phyloP scores from a whole-genome alignment of 768 basidiomycete species.

The Phaffia australis region DNA sequence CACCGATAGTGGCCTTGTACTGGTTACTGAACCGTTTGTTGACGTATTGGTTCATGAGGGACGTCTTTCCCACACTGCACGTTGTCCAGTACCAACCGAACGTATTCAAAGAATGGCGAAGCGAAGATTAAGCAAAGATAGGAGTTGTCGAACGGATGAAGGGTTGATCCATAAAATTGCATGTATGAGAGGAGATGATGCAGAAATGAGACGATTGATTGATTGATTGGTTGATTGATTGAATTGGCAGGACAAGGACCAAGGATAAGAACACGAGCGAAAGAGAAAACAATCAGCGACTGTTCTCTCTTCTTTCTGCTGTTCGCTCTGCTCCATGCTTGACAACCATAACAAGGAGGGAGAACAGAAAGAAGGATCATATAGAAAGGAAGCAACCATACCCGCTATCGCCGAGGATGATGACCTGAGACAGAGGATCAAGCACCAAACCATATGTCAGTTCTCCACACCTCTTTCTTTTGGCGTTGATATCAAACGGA shows the following conservation, averaged over 20 bases:
- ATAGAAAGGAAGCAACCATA: neutral
- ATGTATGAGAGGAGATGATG: constrained; percentile 12
- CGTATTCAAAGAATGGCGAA: constrained; percentile 1
- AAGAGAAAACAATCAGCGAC: too few species aligned
- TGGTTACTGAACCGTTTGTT: constrained; percentile 99
- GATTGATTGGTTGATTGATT: too few species aligned
- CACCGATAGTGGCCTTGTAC: constrained; percentile 79
- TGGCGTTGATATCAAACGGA: constrained; percentile 24
- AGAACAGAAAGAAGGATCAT: neutral
- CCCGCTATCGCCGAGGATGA: constrained; percentile 80
- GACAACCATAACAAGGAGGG: neutral
- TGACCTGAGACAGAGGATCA: constrained; percentile 53
- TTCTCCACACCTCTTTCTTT: constrained; percentile 17
- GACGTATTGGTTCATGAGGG: constrained; percentile 99
- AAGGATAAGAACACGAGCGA: too few species aligned
- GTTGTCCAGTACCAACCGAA: constrained; percentile 12
- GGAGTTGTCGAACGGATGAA: constrained; percentile 1
- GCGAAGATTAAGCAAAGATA: neutral
- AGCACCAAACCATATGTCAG: constrained; percentile 54
- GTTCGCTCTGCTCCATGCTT: neutral
- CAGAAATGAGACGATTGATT: constrained; percentile 3
- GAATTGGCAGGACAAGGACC: too few species aligned
- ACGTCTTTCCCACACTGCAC: constrained; percentile 90
- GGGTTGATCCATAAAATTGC: constrained; percentile 3
- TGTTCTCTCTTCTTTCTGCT: too few species aligned